phyloP scores from a whole-genome alignment of 75 land plant species.

The Cryptomeria japonica region DNA sequence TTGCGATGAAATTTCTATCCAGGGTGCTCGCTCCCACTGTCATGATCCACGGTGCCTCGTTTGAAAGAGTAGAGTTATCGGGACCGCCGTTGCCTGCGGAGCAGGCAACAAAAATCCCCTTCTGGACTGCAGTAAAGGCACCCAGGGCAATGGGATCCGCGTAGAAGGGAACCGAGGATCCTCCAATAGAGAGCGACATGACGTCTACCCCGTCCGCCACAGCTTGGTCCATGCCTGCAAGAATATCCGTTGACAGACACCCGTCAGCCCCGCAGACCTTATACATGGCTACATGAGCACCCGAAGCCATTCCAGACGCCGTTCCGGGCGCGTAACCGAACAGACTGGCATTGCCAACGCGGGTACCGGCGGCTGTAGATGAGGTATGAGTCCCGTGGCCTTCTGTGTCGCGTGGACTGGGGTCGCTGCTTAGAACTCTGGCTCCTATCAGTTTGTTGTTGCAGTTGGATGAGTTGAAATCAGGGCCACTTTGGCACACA shows the following conservation, averaged over 20 bases:
- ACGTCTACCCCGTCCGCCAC: constrained; percentile 70
- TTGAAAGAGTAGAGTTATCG: not conserved
- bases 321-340: constrained; percentile 66
- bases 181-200: constrained; percentile 23
- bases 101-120: constrained; percentile 23
- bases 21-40: constrained; percentile 1
- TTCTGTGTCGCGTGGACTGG: constrained; percentile 76
- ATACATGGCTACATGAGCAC: constrained; percentile 74
- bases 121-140: constrained; percentile 15
- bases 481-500: constrained; percentile 45
- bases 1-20: not conserved
- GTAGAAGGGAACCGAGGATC: constrained; percentile 9
- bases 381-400: constrained; percentile 91
- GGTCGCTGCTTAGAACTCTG: constrained; percentile 39
- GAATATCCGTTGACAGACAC: constrained; percentile 74
- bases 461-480: constrained; percentile 38
- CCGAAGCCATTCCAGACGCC: constrained; percentile 75
- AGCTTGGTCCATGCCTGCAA: constrained; percentile 69
- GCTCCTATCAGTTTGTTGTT: constrained; percentile 74
- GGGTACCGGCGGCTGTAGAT: constrained; percentile 32
- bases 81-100: constrained; percentile 22
- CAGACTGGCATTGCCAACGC: constrained; percentile 48
- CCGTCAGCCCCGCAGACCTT: constrained; percentile 82
- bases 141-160: constrained; percentile 19
- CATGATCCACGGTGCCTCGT: not conserved